Base-by-base conservation (phyloP, 805 yeast species). In the Dipodascopsis uninucleata region DNA sequence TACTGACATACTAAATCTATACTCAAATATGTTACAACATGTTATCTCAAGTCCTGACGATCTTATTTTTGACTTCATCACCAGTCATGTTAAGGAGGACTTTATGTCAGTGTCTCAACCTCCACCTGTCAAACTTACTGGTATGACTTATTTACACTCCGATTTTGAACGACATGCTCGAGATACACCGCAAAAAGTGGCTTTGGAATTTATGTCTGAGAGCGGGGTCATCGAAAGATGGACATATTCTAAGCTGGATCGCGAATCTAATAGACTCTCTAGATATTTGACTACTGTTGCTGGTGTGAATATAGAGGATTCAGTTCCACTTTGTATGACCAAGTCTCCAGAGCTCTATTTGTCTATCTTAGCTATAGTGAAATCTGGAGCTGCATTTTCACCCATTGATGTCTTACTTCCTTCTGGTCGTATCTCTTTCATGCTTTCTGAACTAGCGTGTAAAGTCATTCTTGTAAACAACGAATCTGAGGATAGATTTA, bases 391-490 rank as follows among this genome's bases (percentile, higher is more conserved):
- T 5, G 52, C 52, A 6, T 53, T 53, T 21, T 49, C 48, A 20
- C 56, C 57, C 4, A 35, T 53, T 9, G 57, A 53, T 23, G 41
- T 46, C n/a, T 21, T 39, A 8, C 9, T 42, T 18, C 57, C 57
- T 8, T 2, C 40, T 14, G 41, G 34, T n/a, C 29, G 57, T 10
- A 5, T 52, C 5, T 8, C 17, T 6, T 41, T 22, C 16, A 53
- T 53, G 51, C 20, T 53, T 8, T 17, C 4, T 2, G 56, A 52
- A 28, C 44, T 53, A 7, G 24, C 25, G 7, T 40, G 52, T 4
- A 40, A 48, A 5, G 22, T 41, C 8, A 25, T 49, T 7, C 22
- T 51, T 6, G 43, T 34, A 14, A n/a, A 50, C 25, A 8, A 25
- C 8, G 36, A 23, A 4, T 43, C 41, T 1, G 20, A 17, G 3